Base-by-base conservation (phyloP, 257 asterid genomes). In the Primulina huaijiensis region DNA sequence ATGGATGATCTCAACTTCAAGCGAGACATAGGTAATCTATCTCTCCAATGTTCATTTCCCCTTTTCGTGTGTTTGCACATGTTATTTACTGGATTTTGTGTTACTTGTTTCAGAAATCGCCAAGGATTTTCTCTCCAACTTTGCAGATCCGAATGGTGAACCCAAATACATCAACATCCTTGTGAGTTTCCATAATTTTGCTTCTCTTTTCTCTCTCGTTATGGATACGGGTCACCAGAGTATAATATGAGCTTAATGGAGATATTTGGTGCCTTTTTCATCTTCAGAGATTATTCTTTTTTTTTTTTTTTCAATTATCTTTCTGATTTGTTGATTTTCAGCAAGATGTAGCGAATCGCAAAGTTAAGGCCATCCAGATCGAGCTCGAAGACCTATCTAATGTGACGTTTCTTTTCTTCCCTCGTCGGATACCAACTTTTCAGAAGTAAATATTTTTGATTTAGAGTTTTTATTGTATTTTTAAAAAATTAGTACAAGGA, bases 271-370 rank as follows among this genome's bases (percentile, higher is more conserved):
- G 7, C 10, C 38, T 53, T n/a, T 23, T 43, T 30, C 3, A 6
- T 21, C 53, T 43, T 43, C n/a, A 43, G 3, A 43, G 5, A 43
- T 38, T 23, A 1, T 23, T 23, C 7, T 17, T 10, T 2, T 40
- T 2, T 40, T 40, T 40, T 11, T 43, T 11, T 11, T 11, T 16
- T 35, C 57, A 1, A 33, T 33, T 33, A 33, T 33, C 6, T 34
- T n/a, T 21, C 33, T 46, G 30, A 2, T 58, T 65, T 29, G 9
- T 59, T 59, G 31, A 53, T 72, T 73, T 70, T 31, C 88, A 94
- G 99, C 97, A 89, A 88, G 92, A 88, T 79, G 97, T 94, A 65
- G 97, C 99, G 31, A 94, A 94, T 77, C 96, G 90, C 53, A 91
- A 85, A 73, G 64, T 69, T 35, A 91, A 89, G 79, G 92, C 95